These are phyloP conservation scores for Gnomoniopsis sp. DNA, from an alignment of 2,329 filamentous ascomycete genomes.

Conservation along the genomic window DNA sequence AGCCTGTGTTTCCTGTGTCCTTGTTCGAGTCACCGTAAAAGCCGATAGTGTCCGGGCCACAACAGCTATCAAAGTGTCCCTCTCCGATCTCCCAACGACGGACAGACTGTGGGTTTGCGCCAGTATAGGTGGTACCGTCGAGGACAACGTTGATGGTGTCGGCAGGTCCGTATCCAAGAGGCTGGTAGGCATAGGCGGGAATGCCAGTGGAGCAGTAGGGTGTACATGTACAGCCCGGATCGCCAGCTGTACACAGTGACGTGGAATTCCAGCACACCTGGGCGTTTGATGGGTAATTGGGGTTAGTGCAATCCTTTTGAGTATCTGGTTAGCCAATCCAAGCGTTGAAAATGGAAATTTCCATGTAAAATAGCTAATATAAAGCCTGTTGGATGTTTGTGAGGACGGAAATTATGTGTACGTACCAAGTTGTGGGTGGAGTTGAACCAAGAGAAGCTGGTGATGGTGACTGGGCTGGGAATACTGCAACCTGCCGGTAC, in stretches of 20 bases:
- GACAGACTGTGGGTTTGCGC: neutral
- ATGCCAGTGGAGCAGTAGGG: constrained; percentile 8
- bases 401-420: neutral
- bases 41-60: constrained; percentile 1
- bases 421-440: constrained; percentile 10
- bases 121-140: neutral
- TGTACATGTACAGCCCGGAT: constrained; percentile 1
- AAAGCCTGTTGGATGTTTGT: neutral
- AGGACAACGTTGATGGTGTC: constrained; percentile 8
- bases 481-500: neutral
- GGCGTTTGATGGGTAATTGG: constrained; percentile 3
- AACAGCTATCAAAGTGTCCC: constrained; percentile 7
- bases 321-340: neutral
- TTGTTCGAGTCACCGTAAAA: constrained; percentile 14
- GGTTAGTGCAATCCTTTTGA: constrained; percentile 6
- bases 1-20: neutral
- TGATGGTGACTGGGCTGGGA: neutral
- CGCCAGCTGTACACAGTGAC: neutral
- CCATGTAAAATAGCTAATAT: too few relatives aligned
- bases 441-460: constrained; percentile 12
- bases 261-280: constrained; percentile 10
- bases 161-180: constrained; percentile 6
- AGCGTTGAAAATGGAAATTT: neutral
- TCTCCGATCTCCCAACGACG: constrained; percentile 7
- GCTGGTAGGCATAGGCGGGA: neutral